Evolutionary conservation across 1,139 yeast genomes (phyloP).

Genomic region (Spathaspora sp.): DNA sequence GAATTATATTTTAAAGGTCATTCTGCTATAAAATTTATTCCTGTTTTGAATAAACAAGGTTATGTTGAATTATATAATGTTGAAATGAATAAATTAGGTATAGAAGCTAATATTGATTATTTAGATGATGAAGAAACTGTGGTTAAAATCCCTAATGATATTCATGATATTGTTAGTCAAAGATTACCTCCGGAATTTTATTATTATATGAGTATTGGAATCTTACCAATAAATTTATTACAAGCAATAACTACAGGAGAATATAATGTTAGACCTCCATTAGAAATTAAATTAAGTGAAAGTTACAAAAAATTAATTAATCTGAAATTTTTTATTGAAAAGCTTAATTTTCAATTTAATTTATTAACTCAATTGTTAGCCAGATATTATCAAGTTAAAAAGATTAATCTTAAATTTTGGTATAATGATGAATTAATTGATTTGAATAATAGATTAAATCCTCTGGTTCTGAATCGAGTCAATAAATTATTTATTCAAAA

Average conservation of each 20-base stretch:
- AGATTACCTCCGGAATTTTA: conserved; percentile 84
- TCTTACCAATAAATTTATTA: conserved; percentile 63
- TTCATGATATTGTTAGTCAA: conserved; percentile 82
- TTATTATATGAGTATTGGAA: conserved; percentile 79
- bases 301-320: conserved; percentile 59
- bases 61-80: conserved; percentile 56
- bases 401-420: conserved; percentile 59
- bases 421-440: conserved; percentile 50
- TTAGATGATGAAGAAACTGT: conserved; percentile 11
- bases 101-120: conserved; percentile 21
- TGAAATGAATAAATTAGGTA: conserved; percentile 40
- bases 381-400: conserved; percentile 83
- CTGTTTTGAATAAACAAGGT: conserved; percentile 71
- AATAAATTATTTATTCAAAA: conserved; percentile 34
- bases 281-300: conserved; percentile 56
- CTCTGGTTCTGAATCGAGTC: conserved; percentile 32
- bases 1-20: conserved; percentile 42
- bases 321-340: conserved; percentile 42
- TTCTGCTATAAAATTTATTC: conserved; percentile 50
- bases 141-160: conserved; percentile 65
- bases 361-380: conserved; percentile 72
- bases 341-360: conserved; percentile 62
- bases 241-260: conserved; percentile 69
- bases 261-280: conserved; percentile 64
- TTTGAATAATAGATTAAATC: conserved; percentile 53